Evolutionary conservation across 495 filamentous ascomycete species (phyloP).

Genomic region (Annulohypoxylon maeteangense): DNA sequence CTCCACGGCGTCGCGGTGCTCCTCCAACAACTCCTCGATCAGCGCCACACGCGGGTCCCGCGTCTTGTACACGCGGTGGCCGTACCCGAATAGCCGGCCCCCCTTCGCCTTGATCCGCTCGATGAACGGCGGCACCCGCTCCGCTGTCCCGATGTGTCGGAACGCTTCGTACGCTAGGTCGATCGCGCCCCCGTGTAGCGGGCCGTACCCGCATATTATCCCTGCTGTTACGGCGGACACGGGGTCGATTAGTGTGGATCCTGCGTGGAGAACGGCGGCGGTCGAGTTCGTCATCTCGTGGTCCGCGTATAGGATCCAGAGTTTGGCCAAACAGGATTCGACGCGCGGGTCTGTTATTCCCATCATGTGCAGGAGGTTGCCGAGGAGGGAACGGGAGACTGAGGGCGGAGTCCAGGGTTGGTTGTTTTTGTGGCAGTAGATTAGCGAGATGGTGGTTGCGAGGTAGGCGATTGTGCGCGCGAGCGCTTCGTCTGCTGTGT

Average conservation of each 20-base stretch:
- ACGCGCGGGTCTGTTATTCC: constrained; percentile 44
- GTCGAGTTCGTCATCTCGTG: constrained; percentile 67
- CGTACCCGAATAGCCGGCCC: constrained; percentile 67
- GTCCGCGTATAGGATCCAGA: constrained; percentile 61
- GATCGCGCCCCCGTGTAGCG: constrained; percentile 68
- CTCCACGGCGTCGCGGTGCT: constrained; percentile 49
- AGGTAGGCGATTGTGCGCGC: constrained; percentile 54
- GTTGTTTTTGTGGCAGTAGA: constrained; percentile 56
- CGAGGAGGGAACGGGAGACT: constrained; percentile 36
- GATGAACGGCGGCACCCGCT: constrained; percentile 61
- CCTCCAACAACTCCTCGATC: constrained; percentile 60
- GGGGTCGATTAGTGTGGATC: constrained; percentile 53
- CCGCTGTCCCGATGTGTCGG: constrained; percentile 56
- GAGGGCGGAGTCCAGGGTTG: constrained; percentile 55
- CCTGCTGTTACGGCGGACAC: constrained; percentile 55
- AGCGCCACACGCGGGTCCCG: constrained; percentile 62
- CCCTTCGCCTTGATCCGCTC: constrained; percentile 62
- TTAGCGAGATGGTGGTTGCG: constrained; percentile 51
- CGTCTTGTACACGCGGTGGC: constrained; percentile 67
- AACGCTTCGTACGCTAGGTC: constrained; percentile 63
- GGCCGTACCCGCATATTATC: constrained; percentile 63
- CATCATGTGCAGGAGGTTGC: constrained; percentile 47
- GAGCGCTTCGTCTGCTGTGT: constrained; percentile 55
- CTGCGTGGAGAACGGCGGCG: constrained; percentile 59
- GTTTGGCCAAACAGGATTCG: constrained; percentile 51